Conservation (phyloP, 169 alveolate genomes). For the Sarcocystis neurona region DNA sequence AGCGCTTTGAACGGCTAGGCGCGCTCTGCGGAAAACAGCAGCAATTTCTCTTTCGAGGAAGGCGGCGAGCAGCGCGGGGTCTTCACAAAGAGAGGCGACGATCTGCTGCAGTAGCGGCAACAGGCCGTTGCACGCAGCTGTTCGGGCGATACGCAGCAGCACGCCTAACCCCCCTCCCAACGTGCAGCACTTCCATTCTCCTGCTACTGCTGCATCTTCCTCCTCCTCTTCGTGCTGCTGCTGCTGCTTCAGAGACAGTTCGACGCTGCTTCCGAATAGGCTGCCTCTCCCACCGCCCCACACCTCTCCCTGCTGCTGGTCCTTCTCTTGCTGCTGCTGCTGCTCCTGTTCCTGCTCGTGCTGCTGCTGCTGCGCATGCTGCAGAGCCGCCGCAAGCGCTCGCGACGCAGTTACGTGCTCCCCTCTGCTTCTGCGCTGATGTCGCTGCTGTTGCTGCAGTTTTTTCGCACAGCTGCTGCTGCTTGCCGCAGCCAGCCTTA, state of each 20-base stretch:
- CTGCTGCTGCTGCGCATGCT: neutral
- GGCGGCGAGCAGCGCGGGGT: constrained; percentile 47
- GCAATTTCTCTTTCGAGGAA: constrained; percentile 35
- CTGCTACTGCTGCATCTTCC: neutral
- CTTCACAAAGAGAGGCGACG: constrained; percentile 28
- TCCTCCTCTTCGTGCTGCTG: neutral
- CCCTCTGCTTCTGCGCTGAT: neutral
- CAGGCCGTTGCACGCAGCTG: constrained; percentile 51
- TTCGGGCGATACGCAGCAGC: constrained; percentile 52
- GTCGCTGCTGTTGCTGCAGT: neutral
- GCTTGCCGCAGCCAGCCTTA: neutral
- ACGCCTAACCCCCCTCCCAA: constrained; percentile 60
- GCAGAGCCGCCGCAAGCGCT: neutral
- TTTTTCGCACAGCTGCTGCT: neutral
- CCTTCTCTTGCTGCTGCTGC: too few relatives aligned
- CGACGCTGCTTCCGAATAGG: neutral
- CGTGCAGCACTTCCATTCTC: neutral
- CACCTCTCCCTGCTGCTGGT: too few relatives aligned
- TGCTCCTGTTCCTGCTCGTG: too few relatives aligned
- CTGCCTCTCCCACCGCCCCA: too few relatives aligned
- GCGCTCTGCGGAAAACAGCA: neutral
- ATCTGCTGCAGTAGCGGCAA: constrained; percentile 37
- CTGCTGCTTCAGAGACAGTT: neutral
- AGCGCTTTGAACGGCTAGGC: neutral
- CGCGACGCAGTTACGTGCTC: neutral